Conservation (phyloP, 768 basidiomycete species). For the Hericium erinaceus region DNA sequence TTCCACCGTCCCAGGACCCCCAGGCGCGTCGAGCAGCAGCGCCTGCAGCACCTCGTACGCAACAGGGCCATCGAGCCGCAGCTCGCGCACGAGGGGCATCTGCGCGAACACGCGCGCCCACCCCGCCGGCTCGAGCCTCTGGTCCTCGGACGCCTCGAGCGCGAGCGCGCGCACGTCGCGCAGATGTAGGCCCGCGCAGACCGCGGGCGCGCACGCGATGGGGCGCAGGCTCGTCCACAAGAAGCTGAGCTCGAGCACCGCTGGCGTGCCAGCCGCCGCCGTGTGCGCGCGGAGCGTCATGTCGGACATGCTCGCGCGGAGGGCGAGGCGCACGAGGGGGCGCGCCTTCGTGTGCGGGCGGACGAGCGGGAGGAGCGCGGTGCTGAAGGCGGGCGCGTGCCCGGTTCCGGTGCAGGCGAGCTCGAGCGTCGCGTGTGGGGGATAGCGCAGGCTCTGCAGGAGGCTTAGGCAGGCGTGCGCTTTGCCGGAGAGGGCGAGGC, state of each 20-base stretch:
- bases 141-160: background rate
- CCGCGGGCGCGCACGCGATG: background rate
- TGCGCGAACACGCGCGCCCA: background rate
- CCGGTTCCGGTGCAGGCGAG: background rate
- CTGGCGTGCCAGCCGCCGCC: background rate
- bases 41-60: background rate
- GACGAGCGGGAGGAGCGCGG: background rate
- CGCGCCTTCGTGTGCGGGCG: background rate
- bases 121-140: background rate
- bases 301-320: background rate
- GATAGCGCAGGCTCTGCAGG: background rate
- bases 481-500: background rate
- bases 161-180: background rate
- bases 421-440: background rate
- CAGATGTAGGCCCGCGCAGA: background rate
- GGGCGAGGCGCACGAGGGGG: background rate
- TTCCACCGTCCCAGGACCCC: background rate
- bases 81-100: background rate
- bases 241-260: background rate
- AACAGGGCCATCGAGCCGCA: background rate
- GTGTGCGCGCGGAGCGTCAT: background rate
- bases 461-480: background rate
- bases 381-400: background rate
- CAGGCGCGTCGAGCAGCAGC: background rate
- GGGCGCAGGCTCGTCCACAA: background rate